Conservation (phyloP, 2,329 filamentous ascomycete genomes). For the Lecanicillium sp. region DNA sequence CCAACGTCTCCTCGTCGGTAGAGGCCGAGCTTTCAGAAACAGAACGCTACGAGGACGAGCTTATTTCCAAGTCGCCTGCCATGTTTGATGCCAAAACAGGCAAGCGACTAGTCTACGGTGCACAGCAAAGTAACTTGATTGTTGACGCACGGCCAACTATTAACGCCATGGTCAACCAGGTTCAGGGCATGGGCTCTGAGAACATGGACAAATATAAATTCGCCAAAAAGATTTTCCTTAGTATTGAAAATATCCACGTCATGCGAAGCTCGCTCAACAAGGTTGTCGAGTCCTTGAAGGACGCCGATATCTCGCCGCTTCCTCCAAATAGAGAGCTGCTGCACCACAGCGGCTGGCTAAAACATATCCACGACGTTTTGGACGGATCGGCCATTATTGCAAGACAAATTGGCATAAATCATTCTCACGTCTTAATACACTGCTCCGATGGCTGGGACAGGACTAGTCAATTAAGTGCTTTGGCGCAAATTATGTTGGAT, state of each 20-base stretch:
- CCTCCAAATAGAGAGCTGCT: conserved; percentile 76
- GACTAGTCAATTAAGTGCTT: conserved; percentile 84
- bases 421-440: conserved; percentile 92
- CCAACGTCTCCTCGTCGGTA: conserved; percentile 19
- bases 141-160: conserved; percentile 91
- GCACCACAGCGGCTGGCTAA: conserved; percentile 80
- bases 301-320: conserved; percentile 78
- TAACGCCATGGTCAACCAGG: conserved; percentile 91
- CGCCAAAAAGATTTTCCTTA: conserved; percentile 83
- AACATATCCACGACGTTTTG: conserved; percentile 76
- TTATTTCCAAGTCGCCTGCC: conserved; percentile 35
- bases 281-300: conserved; percentile 83
- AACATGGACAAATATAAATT: conserved; percentile 97
- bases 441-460: conserved; percentile 99
- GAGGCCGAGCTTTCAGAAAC: conserved; percentile 49
- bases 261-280: conserved; percentile 88
- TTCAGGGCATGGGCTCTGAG: conserved; percentile 86
- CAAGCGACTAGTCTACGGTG: conserved; percentile 70
- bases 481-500: conserved; percentile 89
- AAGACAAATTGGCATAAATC: conserved; percentile 79
- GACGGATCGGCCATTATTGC: conserved; percentile 81
- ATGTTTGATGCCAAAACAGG: conserved; percentile 51
- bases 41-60: conserved; percentile 61
- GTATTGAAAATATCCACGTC: conserved; percentile 97
- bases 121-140: conserved; percentile 88